Base-by-base conservation (phyloP, 306 rosid genomes). In the Mucuna pruriens region DNA sequence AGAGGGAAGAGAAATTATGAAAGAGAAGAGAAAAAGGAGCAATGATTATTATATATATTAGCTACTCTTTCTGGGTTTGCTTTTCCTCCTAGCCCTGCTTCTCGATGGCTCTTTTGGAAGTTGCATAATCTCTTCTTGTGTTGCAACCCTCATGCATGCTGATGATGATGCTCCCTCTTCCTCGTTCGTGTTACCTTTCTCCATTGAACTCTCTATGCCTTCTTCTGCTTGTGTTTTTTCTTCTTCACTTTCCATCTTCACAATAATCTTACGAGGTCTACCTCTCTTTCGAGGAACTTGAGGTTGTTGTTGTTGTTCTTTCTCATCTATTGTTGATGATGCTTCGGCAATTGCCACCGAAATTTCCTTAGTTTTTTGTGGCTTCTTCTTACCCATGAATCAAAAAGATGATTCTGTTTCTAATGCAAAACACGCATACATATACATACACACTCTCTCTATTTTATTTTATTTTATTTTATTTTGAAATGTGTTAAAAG, bases 61-160 rank as follows among this genome's bases (percentile, higher is more conserved):
- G 82, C 92, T 92, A 65, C 98, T 94, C 86, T 94, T 94, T 87
- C 89, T 90, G 87, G 98, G 98, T 80, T 83, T 94, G 90, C 93
- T 85, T 87, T 94, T 94, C 64, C 97, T 61, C 76, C 97, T 90
- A 19, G 92, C 90, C 77, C 89, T 88, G 87, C 94, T 91, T 81
- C 90, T 90, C 3, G 88, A 85, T 51, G 88, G 85, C 16, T 86
- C 86, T 74, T 52, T 82, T 57, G 81, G 72, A 25, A 79, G 46
- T 64, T 75, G 71, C 38, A 17, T n/a, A n/a, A n/a, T 48, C 31
- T 68, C 76, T 17, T 64, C 83, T 80, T 78, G 83, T 63, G 80
- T 57, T 48, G 60, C 29, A 65, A n/a, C 25, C 34, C 71, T 79
- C 26, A 25, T 65, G 67, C 38, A 78, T 74, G 88, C 34, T 64